Conservation (phyloP, 495 filamentous ascomycete genomes). For the Podospora australis region DNA sequence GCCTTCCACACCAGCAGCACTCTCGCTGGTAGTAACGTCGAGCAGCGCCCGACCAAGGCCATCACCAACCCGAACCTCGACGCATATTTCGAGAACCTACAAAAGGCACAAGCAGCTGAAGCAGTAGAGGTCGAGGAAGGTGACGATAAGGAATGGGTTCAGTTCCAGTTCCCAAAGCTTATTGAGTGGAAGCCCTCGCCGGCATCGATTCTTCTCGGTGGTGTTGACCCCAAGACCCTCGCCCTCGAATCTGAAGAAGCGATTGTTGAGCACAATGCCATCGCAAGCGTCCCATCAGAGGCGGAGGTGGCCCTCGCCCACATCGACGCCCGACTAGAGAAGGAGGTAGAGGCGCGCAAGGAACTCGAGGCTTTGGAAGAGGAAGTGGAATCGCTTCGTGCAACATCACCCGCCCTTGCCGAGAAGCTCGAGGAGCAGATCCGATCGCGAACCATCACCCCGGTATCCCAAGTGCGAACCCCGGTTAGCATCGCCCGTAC, state of each 20-base stretch:
- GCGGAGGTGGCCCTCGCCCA: slow-evolving; percentile 41
- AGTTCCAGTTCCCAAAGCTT: slow-evolving; percentile 77
- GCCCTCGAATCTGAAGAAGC: slow-evolving; percentile 25
- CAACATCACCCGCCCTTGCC: slow-evolving; percentile 29
- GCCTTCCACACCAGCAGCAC: slow-evolving; percentile 56
- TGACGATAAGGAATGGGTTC: slow-evolving; percentile 72
- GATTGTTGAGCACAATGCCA: slow-evolving; percentile 8
- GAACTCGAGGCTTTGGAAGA: slow-evolving; percentile 41
- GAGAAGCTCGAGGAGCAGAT: slow-evolving; percentile 32
- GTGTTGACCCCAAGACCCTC: slow-evolving; percentile 40
- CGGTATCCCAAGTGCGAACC: slow-evolving; percentile 34
- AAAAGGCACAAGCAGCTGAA: slow-evolving; percentile 61
- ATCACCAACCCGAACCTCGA: slow-evolving; percentile 54
- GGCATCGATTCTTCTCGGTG: slow-evolving; percentile 42
- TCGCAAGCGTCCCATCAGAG: slow-evolving; percentile 22
- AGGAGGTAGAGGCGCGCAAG: slow-evolving; percentile 41
- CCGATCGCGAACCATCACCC: slow-evolving; percentile 33
- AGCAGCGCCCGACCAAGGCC: slow-evolving; percentile 38
- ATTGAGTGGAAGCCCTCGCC: slow-evolving; percentile 77
- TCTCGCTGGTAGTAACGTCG: slow-evolving; percentile 23
- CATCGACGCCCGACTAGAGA: slow-evolving; percentile 44
- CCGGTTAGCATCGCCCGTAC: slow-evolving; percentile 35
- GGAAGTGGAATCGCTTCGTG: slow-evolving; percentile 31
- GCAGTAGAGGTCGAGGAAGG: slow-evolving; percentile 52
- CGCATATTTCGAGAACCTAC: slow-evolving; percentile 85